Conservation (phyloP, 805 yeast genomes). For the Limtongozyma cylindracea region DNA sequence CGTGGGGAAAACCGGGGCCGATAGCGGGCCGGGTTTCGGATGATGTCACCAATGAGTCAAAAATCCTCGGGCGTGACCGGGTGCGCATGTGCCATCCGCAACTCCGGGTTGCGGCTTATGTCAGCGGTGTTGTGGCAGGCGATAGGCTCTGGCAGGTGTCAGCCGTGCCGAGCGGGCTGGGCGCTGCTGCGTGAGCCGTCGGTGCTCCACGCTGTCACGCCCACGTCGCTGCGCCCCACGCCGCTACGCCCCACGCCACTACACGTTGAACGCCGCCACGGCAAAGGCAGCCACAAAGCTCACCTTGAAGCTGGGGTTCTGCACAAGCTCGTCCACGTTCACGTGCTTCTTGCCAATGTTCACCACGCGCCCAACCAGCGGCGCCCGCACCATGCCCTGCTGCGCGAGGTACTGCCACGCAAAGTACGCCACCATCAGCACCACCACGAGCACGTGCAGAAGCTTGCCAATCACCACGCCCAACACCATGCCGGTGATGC, state of each 20-base stretch:
- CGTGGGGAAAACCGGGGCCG: no score
- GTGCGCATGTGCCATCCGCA: no score
- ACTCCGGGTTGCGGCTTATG: no score
- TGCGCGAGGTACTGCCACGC: conserved; percentile 26
- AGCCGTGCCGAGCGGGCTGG: no score
- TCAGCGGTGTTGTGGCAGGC: no score
- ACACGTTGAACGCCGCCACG: conserved; percentile 30
- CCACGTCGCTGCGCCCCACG: no score
- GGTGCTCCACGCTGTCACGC: no score
- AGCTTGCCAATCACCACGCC: conserved; percentile 41
- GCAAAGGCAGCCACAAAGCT: conserved; percentile 27
- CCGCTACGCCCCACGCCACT: background rate
- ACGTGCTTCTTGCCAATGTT: conserved; percentile 10
- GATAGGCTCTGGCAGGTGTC: no score
- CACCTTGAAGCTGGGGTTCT: conserved; percentile 34
- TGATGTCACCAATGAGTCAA: no score
- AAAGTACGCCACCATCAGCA: conserved; percentile 16
- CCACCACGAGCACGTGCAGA: conserved; percentile 22
- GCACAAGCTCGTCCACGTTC: conserved; percentile 23
- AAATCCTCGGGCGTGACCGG: no score
- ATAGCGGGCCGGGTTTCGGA: no score
- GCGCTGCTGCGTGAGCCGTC: no score
- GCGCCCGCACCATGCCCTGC: conserved; percentile 22
- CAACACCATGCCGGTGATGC: conserved; percentile 28
- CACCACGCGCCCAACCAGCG: conserved; percentile 12